These are phyloP conservation scores for Thoreauomyces humboldtii DNA, from an alignment of 192 early-diverging fungal species.

Conservation along the genomic window DNA sequence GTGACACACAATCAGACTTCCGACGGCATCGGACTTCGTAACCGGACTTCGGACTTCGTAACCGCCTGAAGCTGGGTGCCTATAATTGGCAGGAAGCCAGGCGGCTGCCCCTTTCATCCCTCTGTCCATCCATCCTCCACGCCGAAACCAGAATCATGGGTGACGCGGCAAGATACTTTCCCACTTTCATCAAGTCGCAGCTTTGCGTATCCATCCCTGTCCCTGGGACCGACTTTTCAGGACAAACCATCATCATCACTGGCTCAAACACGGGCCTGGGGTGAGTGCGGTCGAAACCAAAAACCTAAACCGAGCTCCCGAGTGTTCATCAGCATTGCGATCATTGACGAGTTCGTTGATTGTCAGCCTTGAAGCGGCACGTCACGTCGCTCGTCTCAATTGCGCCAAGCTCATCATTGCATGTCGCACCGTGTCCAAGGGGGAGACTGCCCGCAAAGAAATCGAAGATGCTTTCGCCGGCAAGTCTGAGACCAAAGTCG, in stretches of 20 bases:
- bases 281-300: too few species aligned
- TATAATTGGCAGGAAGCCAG: too few species aligned
- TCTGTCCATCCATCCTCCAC: too few species aligned
- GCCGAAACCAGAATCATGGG: too few species aligned
- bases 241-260: conserved; percentile 11
- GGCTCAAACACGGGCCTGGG: conserved; percentile 8
- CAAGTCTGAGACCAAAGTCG: not conserved
- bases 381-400: conserved; percentile 3
- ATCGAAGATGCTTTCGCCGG: not conserved
- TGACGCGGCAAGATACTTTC: not conserved
- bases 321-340: too few species aligned
- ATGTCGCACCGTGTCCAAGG: not conserved
- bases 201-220: not conserved
- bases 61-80: too few species aligned
- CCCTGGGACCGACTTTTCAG: not conserved
- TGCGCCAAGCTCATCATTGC: conserved; percentile 17
- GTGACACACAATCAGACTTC: too few species aligned
- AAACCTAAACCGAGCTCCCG: too few species aligned
- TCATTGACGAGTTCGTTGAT: too few species aligned
- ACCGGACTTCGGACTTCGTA: too few species aligned
- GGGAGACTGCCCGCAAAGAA: conserved; percentile 9
- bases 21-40: too few species aligned
- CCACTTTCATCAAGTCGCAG: not conserved
- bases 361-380: conserved; percentile 10
- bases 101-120: too few species aligned